phyloP scores from a whole-genome alignment of 306 rosid species.

The Aeschynomene evenia region DNA sequence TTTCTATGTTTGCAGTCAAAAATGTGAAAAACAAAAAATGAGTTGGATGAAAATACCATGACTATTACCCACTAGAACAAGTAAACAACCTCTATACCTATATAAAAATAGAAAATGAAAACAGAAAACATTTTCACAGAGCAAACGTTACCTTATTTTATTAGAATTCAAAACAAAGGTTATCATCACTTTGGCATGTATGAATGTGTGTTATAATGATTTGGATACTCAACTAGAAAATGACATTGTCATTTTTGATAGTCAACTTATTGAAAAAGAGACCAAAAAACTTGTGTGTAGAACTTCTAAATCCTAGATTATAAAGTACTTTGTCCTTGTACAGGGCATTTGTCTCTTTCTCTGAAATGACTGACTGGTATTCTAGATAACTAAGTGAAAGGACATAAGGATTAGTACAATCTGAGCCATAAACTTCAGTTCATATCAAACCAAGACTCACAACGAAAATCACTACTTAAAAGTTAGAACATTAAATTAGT shows the following conservation, averaged over 20 bases:
- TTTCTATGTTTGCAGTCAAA: too few species aligned
- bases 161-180: constrained; percentile 5
- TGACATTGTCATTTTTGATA: neutral
- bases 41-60: too few species aligned
- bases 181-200: constrained; percentile 5
- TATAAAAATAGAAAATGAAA: too few species aligned
- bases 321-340: neutral
- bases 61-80: too few species aligned
- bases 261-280: too few species aligned
- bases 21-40: too few species aligned
- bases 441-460: neutral
- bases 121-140: too few species aligned
- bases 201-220: neutral
- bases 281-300: neutral
- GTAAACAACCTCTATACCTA: too few species aligned
- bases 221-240: neutral
- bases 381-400: neutral
- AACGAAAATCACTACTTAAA: constrained; percentile 17
- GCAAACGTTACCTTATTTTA: too few species aligned
- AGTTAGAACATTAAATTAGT: constrained; percentile 23
- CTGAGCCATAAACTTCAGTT: constrained; percentile 4
- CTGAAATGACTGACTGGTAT: neutral
- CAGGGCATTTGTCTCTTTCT: neutral
- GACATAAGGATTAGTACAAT: neutral
- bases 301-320: neutral